Conservation (phyloP, 169 alveolate species). For the Babesia bigemina region DNA sequence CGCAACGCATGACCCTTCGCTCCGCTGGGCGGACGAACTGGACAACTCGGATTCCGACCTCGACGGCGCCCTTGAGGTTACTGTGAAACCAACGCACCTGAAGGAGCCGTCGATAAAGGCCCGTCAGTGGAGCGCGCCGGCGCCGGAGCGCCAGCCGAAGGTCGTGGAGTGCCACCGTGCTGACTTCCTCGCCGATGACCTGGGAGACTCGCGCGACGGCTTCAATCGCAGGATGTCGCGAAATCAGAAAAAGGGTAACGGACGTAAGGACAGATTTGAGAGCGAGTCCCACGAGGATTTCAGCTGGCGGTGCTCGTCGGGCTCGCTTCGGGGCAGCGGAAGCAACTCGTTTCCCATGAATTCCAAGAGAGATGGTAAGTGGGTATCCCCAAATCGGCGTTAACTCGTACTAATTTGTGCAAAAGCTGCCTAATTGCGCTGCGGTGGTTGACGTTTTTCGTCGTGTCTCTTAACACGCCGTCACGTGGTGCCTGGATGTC, state of each 20-base stretch:
- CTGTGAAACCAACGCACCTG: background rate
- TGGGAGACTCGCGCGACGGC: slow-evolving; percentile 6
- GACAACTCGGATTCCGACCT: slow-evolving; percentile 38
- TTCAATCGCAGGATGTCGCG: slow-evolving; percentile 9
- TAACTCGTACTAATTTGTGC: too few relatives aligned
- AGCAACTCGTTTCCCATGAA: background rate
- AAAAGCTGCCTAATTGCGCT: too few relatives aligned
- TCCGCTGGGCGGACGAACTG: slow-evolving; percentile 58
- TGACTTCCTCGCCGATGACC: slow-evolving; percentile 8
- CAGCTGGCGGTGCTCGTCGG: slow-evolving; percentile 29
- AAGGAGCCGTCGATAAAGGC: background rate
- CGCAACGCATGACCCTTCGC: slow-evolving; percentile 9
- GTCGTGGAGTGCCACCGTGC: slow-evolving; percentile 13
- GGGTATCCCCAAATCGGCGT: too few relatives aligned
- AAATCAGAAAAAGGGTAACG: background rate
- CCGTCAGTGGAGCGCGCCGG: background rate
- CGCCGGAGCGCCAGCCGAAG: background rate
- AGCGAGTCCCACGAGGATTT: background rate
- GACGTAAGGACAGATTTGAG: background rate
- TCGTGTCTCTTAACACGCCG: too few relatives aligned
- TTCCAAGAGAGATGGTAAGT: slow-evolving; percentile 30
- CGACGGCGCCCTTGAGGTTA: background rate
- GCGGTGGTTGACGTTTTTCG: too few relatives aligned
- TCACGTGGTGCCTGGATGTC: too few relatives aligned
- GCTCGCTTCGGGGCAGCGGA: background rate